These are phyloP conservation scores for Durotheca rogersii DNA, from an alignment of 495 filamentous ascomycete genomes.

Conservation along the genomic window DNA sequence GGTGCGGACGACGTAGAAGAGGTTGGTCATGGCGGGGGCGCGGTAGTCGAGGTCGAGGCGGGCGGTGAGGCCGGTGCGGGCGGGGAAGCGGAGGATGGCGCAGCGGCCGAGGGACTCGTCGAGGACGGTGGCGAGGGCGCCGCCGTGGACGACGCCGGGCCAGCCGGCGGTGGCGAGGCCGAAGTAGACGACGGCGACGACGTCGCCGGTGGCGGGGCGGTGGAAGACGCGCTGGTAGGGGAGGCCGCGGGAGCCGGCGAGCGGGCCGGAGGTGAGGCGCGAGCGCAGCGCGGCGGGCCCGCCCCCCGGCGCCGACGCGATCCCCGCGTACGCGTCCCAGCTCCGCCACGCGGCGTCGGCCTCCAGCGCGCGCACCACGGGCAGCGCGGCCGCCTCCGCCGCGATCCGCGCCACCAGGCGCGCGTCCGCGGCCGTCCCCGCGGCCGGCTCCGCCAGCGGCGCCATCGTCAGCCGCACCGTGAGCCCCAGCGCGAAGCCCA, in stretches of 20 bases:
- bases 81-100: constrained; percentile 48
- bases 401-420: constrained; percentile 29
- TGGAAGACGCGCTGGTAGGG: constrained; percentile 53
- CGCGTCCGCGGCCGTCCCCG: constrained; percentile 39
- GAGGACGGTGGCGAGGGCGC: constrained; percentile 67
- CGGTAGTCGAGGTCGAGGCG: constrained; percentile 66
- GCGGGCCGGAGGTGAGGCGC: constrained; percentile 47
- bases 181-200: constrained; percentile 59
- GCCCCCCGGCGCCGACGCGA: constrained; percentile 41
- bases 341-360: constrained; percentile 54
- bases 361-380: constrained; percentile 56
- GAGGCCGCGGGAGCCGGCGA: constrained; percentile 46
- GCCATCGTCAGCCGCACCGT: constrained; percentile 36
- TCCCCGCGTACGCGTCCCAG: constrained; percentile 59
- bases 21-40: constrained; percentile 54
- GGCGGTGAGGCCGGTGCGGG: constrained; percentile 59
- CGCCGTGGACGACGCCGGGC: constrained; percentile 78
- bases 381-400: constrained; percentile 43
- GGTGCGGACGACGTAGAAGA: constrained; percentile 67
- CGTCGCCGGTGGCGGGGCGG: constrained; percentile 43
- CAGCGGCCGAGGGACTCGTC: constrained; percentile 64
- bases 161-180: constrained; percentile 65
- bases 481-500: constrained; percentile 41
- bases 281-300: constrained; percentile 10
- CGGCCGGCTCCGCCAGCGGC: constrained; percentile 38